A percentile compares a stretch with the other conserved stretches of the same genome.
phyloP scores from a whole-genome alignment of 2,329 filamentous ascomycete species.

The Diaporthe citriasiana region DNA sequence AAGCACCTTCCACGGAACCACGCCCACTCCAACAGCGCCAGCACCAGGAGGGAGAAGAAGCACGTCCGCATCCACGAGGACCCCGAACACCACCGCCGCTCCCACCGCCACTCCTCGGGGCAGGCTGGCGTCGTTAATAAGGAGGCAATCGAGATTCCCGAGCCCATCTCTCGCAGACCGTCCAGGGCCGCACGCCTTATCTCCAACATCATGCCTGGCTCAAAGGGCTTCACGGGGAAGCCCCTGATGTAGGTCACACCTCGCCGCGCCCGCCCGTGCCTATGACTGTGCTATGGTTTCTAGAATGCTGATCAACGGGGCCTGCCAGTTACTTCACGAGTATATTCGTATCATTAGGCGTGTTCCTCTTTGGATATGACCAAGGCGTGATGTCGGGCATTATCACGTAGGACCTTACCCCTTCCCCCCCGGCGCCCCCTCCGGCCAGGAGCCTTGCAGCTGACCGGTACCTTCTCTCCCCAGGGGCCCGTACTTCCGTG shows the following conservation, averaged over 20 bases:
- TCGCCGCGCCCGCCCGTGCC: constrained; percentile 26
- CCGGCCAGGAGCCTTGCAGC: constrained; percentile 46
- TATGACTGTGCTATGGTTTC: not conserved
- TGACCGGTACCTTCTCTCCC: constrained; percentile 9
- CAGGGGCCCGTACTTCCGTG: constrained; percentile 88
- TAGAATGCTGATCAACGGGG: constrained; percentile 21
- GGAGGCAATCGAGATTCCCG: constrained; percentile 87
- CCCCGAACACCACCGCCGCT: constrained; percentile 41
- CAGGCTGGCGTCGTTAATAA: constrained; percentile 67
- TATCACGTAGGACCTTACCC: constrained; percentile 67
- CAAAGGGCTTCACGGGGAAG: constrained; percentile 94
- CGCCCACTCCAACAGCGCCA: constrained; percentile 46
- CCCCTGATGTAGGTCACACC: constrained; percentile 79
- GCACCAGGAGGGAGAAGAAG: constrained; percentile 63
- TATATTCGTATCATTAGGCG: constrained; percentile 87
- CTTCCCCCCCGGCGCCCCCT: not conserved
- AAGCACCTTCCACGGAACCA: constrained; percentile 60
- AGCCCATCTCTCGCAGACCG: constrained; percentile 73
- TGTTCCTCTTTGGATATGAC: constrained; percentile 92
- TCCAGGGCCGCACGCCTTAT: constrained; percentile 78
- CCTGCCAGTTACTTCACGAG: constrained; percentile 88
- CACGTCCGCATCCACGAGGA: constrained; percentile 75
- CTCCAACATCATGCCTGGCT: constrained; percentile 87
- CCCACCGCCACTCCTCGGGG: constrained; percentile 49
- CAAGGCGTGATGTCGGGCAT: constrained; percentile 89